A percentile compares a stretch with the other conserved stretches of the same genome.
phyloP scores from a whole-genome alignment of 225 moss, liverwort and hornwort species.

The Bryum argenteum region DNA sequence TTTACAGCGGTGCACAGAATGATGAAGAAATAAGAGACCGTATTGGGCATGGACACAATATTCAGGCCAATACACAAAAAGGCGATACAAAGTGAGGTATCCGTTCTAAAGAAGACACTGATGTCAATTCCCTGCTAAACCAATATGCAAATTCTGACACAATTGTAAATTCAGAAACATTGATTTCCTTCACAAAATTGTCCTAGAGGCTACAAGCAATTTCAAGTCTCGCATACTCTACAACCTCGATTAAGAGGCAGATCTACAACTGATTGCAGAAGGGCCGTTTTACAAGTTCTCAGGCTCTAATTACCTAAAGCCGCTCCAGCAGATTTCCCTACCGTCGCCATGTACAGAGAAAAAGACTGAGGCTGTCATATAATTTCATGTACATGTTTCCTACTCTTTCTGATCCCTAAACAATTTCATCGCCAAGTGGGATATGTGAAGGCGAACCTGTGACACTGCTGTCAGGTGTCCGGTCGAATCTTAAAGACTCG shows the following conservation, averaged over 20 bases:
- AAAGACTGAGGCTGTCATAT: constrained; percentile 17
- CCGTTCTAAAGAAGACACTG: too few relatives aligned
- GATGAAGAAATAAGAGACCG: too few relatives aligned
- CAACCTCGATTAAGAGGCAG: constrained; percentile 17
- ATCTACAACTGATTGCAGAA: constrained; percentile 23
- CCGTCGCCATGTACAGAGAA: constrained; percentile 33
- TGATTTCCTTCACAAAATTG: constrained; percentile 28
- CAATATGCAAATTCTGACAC: not conserved
- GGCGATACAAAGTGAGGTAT: too few relatives aligned
- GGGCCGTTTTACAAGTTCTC: constrained; percentile 43
- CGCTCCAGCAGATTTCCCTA: constrained; percentile 9
- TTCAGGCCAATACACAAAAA: too few relatives aligned
- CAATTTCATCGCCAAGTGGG: constrained; percentile 24
- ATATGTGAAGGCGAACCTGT: constrained; percentile 27
- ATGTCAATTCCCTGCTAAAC: not conserved
- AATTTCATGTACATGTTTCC: constrained; percentile 31
- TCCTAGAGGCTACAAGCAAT: constrained; percentile 14
- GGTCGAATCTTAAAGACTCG: constrained; percentile 36
- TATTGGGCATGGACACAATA: too few relatives aligned
- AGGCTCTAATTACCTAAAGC: not conserved
- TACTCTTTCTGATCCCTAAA: constrained; percentile 17
- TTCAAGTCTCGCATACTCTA: not conserved
- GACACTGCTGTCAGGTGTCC: constrained; percentile 31
- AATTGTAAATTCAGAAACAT: not conserved
- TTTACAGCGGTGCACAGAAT: too few relatives aligned